Percentiles rank a stretch among this genome's conserved stretches.
Conservation (phyloP, 2,329 filamentous ascomycete genomes). For the Trichoderma simmonsii region DNA sequence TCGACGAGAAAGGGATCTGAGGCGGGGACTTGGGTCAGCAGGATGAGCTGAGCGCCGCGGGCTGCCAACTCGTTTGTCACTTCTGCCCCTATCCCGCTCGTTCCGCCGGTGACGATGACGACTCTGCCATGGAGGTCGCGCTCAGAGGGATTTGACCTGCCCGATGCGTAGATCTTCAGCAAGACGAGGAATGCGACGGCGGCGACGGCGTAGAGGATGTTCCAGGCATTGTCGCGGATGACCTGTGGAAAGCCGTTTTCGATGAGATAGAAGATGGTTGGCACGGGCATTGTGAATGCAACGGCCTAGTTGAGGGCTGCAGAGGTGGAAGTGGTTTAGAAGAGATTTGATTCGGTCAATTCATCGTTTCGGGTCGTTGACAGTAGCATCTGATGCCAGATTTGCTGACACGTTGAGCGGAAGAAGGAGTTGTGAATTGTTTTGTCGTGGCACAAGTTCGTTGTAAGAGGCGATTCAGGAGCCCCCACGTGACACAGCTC, state of each 20-base stretch:
- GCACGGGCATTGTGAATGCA: constrained; percentile 47
- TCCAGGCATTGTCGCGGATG: constrained; percentile 44
- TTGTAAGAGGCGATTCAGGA: constrained; percentile 10
- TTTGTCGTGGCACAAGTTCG: background rate
- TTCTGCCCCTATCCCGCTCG: constrained; percentile 83
- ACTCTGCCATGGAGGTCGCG: constrained; percentile 90
- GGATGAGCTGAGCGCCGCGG: constrained; percentile 84
- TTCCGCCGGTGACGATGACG: constrained; percentile 90
- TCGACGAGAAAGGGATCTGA: constrained; percentile 88
- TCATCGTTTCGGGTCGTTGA: background rate
- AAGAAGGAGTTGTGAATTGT: background rate
- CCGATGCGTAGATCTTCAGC: constrained; percentile 73
- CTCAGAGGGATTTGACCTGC: constrained; percentile 70
- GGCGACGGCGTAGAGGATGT: constrained; percentile 39
- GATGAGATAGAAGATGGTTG: constrained; percentile 46
- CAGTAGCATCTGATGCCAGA: background rate
- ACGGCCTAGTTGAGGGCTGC: background rate
- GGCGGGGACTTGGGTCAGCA: constrained; percentile 78
- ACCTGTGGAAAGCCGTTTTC: constrained; percentile 49
- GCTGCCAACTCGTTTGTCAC: constrained; percentile 71
- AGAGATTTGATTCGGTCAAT: background rate
- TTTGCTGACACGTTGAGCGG: background rate
- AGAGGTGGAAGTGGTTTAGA: background rate
- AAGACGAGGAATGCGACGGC: constrained; percentile 40
- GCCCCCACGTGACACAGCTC: constrained; percentile 19